Base-by-base conservation (phyloP, 352 stramenopile species). In the Globisporangium irregulare region DNA sequence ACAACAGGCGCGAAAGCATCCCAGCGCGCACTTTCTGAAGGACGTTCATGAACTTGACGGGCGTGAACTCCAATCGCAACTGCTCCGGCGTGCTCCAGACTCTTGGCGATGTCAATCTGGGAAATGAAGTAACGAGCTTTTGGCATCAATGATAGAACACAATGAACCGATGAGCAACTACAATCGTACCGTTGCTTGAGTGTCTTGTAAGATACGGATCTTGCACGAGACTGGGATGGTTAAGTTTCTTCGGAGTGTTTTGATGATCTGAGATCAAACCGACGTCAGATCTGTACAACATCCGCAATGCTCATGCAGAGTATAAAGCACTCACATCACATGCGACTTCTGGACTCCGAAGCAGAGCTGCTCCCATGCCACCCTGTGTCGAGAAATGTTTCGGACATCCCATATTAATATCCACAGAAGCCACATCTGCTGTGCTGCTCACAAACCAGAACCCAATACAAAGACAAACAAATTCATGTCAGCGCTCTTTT, bases 321-420 rank as follows among this genome's bases (percentile, higher is more conserved):
- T 32, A 38, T 15, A n/a, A 4, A 43, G 18, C 27, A 78, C 74
- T 41, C 73, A 91, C 83, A 38, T 97, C 91, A 29, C 81, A 94
- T 25, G 94, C 93, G 22, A 93, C 69, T 62, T 97, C 81, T 32
- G 92, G 93, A 66, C 89, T 97, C 55, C 84, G 84, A 22, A 98
- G 78, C n/a, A 98, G 77, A 29, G 93, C 90, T 29, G 90, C 88
- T 43, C 94, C 94, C 94, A 98, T 98, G 34, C 91, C 90, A 54
- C 92, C 94, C 61, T 97, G 87, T 24, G 97, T 68, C 9, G 91
- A 98, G 60, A 98, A 98, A 68, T 96, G 85, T 77, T 98, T 98
- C 8, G 94, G 94, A 63, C 94, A 98, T 62, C 94, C 94, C 94
- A 98, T 98, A 72, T 98, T 98, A 68, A 98, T 86, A 69, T 98